Base-by-base conservation (phyloP, 2,329 filamentous ascomycete genomes). In the Arthrobotrys iridis region DNA sequence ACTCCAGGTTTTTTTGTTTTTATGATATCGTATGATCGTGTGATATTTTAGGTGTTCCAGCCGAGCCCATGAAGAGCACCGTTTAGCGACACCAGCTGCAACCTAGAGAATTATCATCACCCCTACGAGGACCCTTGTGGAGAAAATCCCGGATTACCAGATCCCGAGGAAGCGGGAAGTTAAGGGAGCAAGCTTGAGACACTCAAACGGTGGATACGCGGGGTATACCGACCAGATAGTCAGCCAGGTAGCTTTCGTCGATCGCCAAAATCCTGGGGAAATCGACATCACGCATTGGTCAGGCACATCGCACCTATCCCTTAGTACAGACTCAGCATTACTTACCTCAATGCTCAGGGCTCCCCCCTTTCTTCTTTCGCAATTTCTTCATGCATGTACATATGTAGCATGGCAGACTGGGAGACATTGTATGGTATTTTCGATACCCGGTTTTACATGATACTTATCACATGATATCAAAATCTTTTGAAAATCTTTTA, bases 131-230 rank as follows among this genome's bases (percentile, higher is more conserved):
- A 28, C 13, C 8, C 30, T 30, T 64, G 66, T 64, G 58, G 66
- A 71, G 66, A 71, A 37, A 55, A n/a, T 45, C 58, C 66, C 66
- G 48, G 66, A 64, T 58, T 71, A 35, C 13, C 22, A 45, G 18
- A 46, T 52, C 18, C 41, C 45, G 26, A 62, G 35, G 43, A 40
- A 43, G 18, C 35, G 60, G 45, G 33, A 46, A 18, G 20, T 37
- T 41, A 45, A 64, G 50, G 50, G 28, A 37, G n/a, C 18, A 35
- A 35, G 50, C 50, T 11, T 55, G 28, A 8, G 10, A 24, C 2
- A 8, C 10, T 3, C n/a, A 33, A 20, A 26, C 13, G 18, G 3
- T 55, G 50, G 50, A 37, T 28, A 55, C 37, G 50, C 50, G 50
- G 50, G 50, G 50, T 55, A 55, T 20, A 24, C 30, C 15, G 28